A percentile compares a stretch with the other conserved stretches of the same genome.
Evolutionary conservation across 1,139 yeast genomes (phyloP).

Genomic region (Scheffersomyces cryptocercus): DNA sequence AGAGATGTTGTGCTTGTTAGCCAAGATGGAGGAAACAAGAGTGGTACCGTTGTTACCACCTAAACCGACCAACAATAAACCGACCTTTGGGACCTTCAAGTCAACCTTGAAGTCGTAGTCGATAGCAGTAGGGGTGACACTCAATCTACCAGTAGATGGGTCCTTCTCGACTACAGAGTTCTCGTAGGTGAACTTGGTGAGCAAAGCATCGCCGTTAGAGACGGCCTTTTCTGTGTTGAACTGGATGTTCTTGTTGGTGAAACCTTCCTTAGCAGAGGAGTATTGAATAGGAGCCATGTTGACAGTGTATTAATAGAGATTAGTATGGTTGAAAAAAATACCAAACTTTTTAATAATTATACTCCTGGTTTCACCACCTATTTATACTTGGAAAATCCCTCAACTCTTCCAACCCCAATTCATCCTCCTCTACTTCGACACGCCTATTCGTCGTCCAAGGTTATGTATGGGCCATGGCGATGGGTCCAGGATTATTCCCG

Average conservation of each 20-base stretch:
- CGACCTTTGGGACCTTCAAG: constrained; percentile 80
- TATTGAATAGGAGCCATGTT: constrained; percentile 17
- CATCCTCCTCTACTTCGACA: too few species aligned
- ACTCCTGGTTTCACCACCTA: neutral
- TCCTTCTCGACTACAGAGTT: constrained; percentile 59
- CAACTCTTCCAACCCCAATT: neutral
- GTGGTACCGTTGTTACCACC: constrained; percentile 98
- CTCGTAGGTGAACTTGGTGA: constrained; percentile 72
- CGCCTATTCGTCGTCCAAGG: too few species aligned
- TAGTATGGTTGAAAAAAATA: neutral
- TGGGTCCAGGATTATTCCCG: neutral
- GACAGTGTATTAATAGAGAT: neutral
- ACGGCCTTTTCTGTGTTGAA: constrained; percentile 65
- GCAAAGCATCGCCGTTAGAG: constrained; percentile 58
- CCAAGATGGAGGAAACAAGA: constrained; percentile 78
- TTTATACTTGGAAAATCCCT: neutral
- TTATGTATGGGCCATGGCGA: neutral
- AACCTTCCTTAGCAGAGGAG: constrained; percentile 1
- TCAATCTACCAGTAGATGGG: constrained; percentile 50
- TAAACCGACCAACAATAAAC: constrained; percentile 87
- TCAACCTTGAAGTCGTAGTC: constrained; percentile 88
- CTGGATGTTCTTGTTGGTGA: constrained; percentile 29
- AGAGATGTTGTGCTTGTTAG: constrained; percentile 76
- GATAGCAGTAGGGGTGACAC: constrained; percentile 69
- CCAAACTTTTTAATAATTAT: neutral